Evolutionary conservation across 129 eudicot genomes (phyloP).

Genomic region (Deinandra increscens): DNA sequence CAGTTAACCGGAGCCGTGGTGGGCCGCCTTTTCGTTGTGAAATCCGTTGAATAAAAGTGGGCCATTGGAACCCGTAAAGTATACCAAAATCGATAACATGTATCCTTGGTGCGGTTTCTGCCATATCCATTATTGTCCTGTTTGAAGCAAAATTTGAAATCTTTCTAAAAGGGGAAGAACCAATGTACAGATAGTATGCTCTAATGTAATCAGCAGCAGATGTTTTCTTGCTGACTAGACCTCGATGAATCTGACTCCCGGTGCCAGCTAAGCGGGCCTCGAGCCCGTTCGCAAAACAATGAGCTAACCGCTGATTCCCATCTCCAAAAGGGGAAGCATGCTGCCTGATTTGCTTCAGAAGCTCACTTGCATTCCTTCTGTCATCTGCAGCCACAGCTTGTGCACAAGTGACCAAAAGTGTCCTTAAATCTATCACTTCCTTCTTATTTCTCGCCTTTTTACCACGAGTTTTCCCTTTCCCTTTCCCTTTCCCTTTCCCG

Average conservation of each 20-base stretch:
- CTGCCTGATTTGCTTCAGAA: constrained; percentile 47
- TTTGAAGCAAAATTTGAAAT: constrained; percentile 56
- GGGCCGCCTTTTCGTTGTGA: constrained; percentile 60
- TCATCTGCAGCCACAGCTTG: constrained; percentile 68
- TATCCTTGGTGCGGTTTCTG: constrained; percentile 37
- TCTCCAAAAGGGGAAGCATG: constrained; percentile 74
- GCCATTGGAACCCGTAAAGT: constrained; percentile 87
- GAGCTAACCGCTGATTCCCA: constrained; percentile 71
- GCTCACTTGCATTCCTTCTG: constrained; percentile 50
- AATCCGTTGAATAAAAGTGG: constrained; percentile 60
- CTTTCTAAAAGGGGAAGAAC: constrained; percentile 62
- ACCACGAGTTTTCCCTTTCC: constrained; percentile 42
- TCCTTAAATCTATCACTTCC: constrained; percentile 68
- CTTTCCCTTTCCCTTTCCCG: constrained; percentile 40
- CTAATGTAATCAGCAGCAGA: constrained; percentile 68
- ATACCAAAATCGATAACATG: constrained; percentile 89
- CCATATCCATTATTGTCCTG: constrained; percentile 39
- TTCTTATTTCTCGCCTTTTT: constrained; percentile 52
- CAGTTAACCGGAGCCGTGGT: constrained; percentile 66
- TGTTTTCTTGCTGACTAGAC: constrained; percentile 37
- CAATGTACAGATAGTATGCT: constrained; percentile 55
- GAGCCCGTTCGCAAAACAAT: constrained; percentile 64
- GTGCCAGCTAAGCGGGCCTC: constrained; percentile 85
- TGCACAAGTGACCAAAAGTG: constrained; percentile 65
- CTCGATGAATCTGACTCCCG: constrained; percentile 46